A percentile compares a stretch with the other conserved stretches of the same genome.
These are phyloP conservation scores for Picea glauca DNA, from an alignment of 75 land plant genomes.

Conservation along the genomic window DNA sequence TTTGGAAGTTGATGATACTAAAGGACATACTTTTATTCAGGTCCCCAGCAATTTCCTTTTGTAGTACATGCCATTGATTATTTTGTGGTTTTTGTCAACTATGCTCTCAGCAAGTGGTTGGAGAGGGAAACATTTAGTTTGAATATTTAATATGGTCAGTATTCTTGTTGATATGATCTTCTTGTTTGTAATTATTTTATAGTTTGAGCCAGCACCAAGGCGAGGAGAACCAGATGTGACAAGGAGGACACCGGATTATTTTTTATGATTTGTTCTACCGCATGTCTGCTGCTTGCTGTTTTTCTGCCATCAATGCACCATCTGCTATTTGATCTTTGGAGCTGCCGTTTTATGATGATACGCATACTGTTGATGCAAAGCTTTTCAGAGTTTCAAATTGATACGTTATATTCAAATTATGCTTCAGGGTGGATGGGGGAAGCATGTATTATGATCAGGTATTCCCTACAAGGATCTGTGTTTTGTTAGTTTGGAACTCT, in stretches of 20 bases:
- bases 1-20: conserved; percentile 92
- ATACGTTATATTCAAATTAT: conserved; percentile 5
- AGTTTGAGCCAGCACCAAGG: conserved; percentile 83
- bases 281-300: conserved; percentile 9
- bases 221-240: conserved; percentile 82
- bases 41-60: conserved; percentile 16
- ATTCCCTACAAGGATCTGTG: not conserved
- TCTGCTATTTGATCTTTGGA: conserved; percentile 5
- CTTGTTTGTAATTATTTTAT: not conserved
- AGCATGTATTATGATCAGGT: conserved; percentile 15
- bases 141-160: not conserved
- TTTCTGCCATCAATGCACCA: not conserved
- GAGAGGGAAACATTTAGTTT: not conserved
- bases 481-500: conserved; percentile 7
- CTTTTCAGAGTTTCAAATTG: conserved; percentile 5
- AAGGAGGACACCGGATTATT: conserved; percentile 70
- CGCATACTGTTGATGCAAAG: conserved; percentile 3
- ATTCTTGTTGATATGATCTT: conserved; percentile 7
- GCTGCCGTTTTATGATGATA: conserved; percentile 6
- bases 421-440: conserved; percentile 6
- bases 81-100: not conserved
- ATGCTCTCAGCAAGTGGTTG: not conserved
- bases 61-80: not conserved
- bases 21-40: conserved; percentile 95
- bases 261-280: conserved; percentile 30